Evolutionary conservation across 1,284 basidiomycete species (phyloP), one percentile per base, ranked within the genome.

Genomic region (Tilletia setariae): DNA sequence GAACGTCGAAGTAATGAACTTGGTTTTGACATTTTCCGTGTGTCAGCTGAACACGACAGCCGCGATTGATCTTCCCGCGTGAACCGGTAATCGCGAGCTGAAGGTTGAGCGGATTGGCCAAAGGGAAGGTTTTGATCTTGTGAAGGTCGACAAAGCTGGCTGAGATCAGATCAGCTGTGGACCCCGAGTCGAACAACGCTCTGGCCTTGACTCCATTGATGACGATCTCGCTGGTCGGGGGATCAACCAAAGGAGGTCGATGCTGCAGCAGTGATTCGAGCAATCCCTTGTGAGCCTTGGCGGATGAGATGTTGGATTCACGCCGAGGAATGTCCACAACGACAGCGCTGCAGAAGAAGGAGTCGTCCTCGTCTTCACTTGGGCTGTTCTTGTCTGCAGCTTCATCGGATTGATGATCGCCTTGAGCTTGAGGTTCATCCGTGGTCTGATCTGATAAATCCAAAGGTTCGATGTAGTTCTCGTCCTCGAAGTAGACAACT

Each of bases 31-130:
- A 56, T 15, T 11, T 23, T 56, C 53, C 53, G 25, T 56, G 53
- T 7, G 53, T 56, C 19, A 56, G 23, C 8, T 23, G 15, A 8
- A 28, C 53, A 11, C 13, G n/a, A 19, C 53, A 56, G 25, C 23
- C 53, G 21, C 53, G 53, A 19, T 56, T 56, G 7, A 56, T 56
- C 19, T 56, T 56, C 2, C 53, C 53, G 25, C 53, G 53, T 13
- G 25, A 56, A 30, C 53, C 53, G 25, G 53, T 56, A 23, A 56
- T 56, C 3, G 53, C 53, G 23, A 56, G 53, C 53, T 56, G 53
- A 15, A 56, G 53, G 15, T 21, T 21, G 9, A 23, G 32, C 23
- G 53, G 53, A 13, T 56, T 28, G 9, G 25, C 32, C 15, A 56
- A 28, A 21, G 25, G 25, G 53, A 56, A 56, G 25, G 23, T 56